Percentiles rank a stretch among this genome's conserved stretches.
Conservation (phyloP, 257 asterid genomes). For the Fraxinus americana region DNA sequence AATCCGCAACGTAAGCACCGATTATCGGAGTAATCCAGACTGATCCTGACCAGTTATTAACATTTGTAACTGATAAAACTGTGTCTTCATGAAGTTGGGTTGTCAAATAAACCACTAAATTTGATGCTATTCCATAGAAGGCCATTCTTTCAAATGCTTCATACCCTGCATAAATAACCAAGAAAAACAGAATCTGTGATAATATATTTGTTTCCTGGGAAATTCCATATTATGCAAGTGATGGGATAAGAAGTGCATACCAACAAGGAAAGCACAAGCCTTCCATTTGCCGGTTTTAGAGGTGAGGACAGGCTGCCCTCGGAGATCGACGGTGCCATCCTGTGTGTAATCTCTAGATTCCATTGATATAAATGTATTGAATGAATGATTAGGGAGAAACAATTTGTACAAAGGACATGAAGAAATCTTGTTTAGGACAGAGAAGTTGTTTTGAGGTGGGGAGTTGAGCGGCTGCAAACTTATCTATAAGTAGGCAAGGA, state of each 20-base stretch:
- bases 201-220: neutral
- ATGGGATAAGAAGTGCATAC: constrained; percentile 33
- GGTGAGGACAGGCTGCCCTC: constrained; percentile 65
- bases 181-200: neutral
- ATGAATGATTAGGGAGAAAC: neutral
- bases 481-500: constrained; percentile 31
- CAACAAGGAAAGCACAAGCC: constrained; percentile 83
- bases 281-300: constrained; percentile 84
- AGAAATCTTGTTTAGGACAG: constrained; percentile 15
- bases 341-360: constrained; percentile 66
- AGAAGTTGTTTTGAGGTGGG: constrained; percentile 23
- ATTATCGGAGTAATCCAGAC: constrained; percentile 92
- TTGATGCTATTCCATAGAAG: constrained; percentile 89
- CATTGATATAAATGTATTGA: constrained; percentile 26
- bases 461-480: constrained; percentile 14
- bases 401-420: constrained; percentile 12
- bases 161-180: constrained; percentile 41
- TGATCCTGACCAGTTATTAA: constrained; percentile 87
- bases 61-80: constrained; percentile 73
- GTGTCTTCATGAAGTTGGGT: constrained; percentile 87
- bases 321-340: constrained; percentile 86
- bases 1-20: constrained; percentile 84
- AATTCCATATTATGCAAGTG: neutral
- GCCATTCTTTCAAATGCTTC: constrained; percentile 97
- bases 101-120: constrained; percentile 79